Percentiles rank a stretch among this genome's conserved stretches.
These are phyloP conservation scores for Zancudomyces culisetae DNA, from an alignment of 371 early-diverging fungal genomes.

Conservation along the genomic window DNA sequence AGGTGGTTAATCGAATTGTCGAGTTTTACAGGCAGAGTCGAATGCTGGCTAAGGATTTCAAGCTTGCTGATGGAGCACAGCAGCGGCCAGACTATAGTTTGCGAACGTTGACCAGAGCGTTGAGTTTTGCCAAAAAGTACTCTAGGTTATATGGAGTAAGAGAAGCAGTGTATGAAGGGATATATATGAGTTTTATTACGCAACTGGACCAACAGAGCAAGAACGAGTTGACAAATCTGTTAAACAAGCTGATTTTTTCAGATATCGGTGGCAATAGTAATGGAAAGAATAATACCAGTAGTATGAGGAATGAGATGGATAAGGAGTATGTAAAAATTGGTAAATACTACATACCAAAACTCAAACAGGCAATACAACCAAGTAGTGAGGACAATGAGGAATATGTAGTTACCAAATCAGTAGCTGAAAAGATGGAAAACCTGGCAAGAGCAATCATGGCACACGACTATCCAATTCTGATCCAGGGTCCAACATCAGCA, in stretches of 20 bases:
- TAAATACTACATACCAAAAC: conserved; percentile 78
- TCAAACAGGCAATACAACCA: too few relatives aligned
- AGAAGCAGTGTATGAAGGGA: conserved; percentile 78
- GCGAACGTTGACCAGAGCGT: conserved; percentile 81
- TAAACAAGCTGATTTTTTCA: conserved; percentile 41
- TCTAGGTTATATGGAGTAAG: conserved; percentile 43
- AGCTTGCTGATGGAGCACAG: conserved; percentile 76
- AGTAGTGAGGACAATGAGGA: conserved; percentile 24
- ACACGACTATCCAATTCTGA: conserved; percentile 84
- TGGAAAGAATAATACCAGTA: neutral
- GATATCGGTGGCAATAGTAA: conserved; percentile 17
- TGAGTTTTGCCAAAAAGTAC: conserved; percentile 61
- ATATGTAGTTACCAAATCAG: conserved; percentile 83
- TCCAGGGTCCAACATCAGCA: conserved; percentile 98
- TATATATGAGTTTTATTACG: conserved; percentile 88
- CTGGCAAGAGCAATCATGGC: conserved; percentile 87
- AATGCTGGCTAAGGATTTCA: conserved; percentile 40
- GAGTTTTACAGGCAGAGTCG: conserved; percentile 73
- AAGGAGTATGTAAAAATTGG: conserved; percentile 57
- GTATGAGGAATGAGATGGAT: neutral
- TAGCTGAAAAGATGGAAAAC: conserved; percentile 61
- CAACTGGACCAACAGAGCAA: conserved; percentile 63
- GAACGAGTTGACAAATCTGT: conserved; percentile 30
- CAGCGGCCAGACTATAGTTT: conserved; percentile 83
- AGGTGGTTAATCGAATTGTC: conserved; percentile 37